phyloP scores from a whole-genome alignment of 139 green algal genomes.

The Bryopsis sp. region DNA sequence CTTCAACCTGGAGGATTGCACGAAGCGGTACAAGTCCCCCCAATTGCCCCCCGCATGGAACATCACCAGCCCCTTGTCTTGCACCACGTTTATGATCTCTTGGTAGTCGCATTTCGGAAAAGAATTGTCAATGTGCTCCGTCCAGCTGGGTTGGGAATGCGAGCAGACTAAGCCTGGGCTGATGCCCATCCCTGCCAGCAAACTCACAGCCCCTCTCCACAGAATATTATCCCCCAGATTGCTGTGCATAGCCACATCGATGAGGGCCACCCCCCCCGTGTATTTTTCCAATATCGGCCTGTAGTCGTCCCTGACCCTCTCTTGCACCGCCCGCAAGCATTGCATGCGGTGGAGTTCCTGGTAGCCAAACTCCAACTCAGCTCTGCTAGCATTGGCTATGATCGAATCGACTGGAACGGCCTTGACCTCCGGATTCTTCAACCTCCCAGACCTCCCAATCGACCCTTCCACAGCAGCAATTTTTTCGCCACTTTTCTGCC shows the following conservation, averaged over 20 bases:
- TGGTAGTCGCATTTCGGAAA: not conserved
- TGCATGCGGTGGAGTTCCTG: not conserved
- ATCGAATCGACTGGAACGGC: no score
- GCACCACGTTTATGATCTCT: not conserved
- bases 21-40: constrained; percentile 13
- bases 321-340: not conserved
- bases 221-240: constrained; percentile 19
- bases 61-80: not conserved
- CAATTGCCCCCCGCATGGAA: constrained; percentile 13
- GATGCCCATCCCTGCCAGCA: constrained; percentile 3
- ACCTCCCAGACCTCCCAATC: no score
- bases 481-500: no score
- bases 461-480: no score
- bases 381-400: no score
- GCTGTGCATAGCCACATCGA: constrained; percentile 9
- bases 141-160: not conserved
- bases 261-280: not conserved
- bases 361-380: no score
- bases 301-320: not conserved
- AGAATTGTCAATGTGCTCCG: not conserved
- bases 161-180: not conserved
- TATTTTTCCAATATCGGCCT: not conserved
- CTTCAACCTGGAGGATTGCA: not conserved
- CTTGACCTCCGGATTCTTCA: no score
- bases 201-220: constrained; percentile 2